Conservation (phyloP, 2,329 filamentous ascomycete species). For the Dactylonectria estremocensis region DNA sequence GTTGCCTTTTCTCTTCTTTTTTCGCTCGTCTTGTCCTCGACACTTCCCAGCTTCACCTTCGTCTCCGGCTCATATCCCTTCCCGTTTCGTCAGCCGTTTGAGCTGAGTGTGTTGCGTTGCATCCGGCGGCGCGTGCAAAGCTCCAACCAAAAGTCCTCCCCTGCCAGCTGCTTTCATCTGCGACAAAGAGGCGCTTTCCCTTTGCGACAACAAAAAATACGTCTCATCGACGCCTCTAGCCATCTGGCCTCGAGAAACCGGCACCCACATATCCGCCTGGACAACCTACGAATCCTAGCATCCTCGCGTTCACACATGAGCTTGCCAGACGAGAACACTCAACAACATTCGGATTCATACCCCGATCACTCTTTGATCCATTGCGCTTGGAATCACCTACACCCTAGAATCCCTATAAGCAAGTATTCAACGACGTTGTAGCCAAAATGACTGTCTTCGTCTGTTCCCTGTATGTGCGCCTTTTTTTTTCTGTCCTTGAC, state of each 20-base stretch:
- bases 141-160: constrained; percentile 22
- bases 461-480: constrained; percentile 56
- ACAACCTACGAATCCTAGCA: constrained; percentile 14
- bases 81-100: neutral
- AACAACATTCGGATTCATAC: constrained; percentile 33
- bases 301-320: constrained; percentile 42
- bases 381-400: constrained; percentile 21
- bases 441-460: constrained; percentile 60
- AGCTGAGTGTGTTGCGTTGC: constrained; percentile 16
- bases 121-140: constrained; percentile 32
- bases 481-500: constrained; percentile 7
- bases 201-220: constrained; percentile 39
- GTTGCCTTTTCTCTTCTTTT: constrained; percentile 22
- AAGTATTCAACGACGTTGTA: constrained; percentile 26
- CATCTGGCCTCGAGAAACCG: constrained; percentile 11
- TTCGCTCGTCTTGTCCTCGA: neutral
- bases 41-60: neutral
- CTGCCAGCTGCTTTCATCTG: constrained; percentile 43
- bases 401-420: constrained; percentile 27
- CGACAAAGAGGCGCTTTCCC: constrained; percentile 49
- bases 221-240: constrained; percentile 17
- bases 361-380: constrained; percentile 11
- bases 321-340: constrained; percentile 43
- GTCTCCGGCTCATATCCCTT: neutral
- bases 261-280: constrained; percentile 1